These are phyloP conservation scores for Ambrosia trifida DNA, from an alignment of 129 eudicot species.

Conservation along the genomic window DNA sequence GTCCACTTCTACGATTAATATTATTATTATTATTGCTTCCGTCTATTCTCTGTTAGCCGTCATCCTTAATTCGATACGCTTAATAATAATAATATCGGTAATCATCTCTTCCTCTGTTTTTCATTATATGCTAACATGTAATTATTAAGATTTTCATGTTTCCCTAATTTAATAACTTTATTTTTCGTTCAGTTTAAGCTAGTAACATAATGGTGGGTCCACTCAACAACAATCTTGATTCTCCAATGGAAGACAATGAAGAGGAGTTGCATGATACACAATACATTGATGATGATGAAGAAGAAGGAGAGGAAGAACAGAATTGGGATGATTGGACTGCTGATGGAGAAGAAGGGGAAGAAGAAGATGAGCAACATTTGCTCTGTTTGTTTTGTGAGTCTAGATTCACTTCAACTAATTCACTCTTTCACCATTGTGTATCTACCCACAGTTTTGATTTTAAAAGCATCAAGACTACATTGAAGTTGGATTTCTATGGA, in stretches of 20 bases:
- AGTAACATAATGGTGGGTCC: slow-evolving; percentile 39
- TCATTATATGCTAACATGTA: too few relatives aligned
- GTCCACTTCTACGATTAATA: too few relatives aligned
- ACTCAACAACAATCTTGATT: slow-evolving; percentile 26
- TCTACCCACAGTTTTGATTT: slow-evolving; percentile 57
- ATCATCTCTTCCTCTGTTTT: too few relatives aligned
- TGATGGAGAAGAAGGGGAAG: slow-evolving; percentile 54
- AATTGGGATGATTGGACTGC: slow-evolving; percentile 87
- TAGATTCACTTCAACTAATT: slow-evolving; percentile 33
- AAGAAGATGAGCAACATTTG: slow-evolving; percentile 41
- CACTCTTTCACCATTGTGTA: slow-evolving; percentile 62
- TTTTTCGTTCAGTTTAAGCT: neutral
- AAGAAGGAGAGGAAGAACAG: slow-evolving; percentile 46
- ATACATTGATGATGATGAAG: slow-evolving; percentile 39
- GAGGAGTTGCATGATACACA: slow-evolving; percentile 28
- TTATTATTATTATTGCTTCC: too few relatives aligned
- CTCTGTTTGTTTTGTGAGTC: slow-evolving; percentile 76
- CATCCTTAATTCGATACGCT: too few relatives aligned
- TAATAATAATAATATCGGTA: too few relatives aligned
- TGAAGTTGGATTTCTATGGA: slow-evolving; percentile 65
- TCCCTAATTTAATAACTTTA: neutral
- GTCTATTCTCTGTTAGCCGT: too few relatives aligned
- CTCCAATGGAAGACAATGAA: slow-evolving; percentile 25
- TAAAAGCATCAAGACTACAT: slow-evolving; percentile 38
- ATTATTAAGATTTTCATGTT: neutral